Evolutionary conservation across 1,139 yeast genomes (phyloP).

Genomic region (Debaryomycetaceae sp.): DNA sequence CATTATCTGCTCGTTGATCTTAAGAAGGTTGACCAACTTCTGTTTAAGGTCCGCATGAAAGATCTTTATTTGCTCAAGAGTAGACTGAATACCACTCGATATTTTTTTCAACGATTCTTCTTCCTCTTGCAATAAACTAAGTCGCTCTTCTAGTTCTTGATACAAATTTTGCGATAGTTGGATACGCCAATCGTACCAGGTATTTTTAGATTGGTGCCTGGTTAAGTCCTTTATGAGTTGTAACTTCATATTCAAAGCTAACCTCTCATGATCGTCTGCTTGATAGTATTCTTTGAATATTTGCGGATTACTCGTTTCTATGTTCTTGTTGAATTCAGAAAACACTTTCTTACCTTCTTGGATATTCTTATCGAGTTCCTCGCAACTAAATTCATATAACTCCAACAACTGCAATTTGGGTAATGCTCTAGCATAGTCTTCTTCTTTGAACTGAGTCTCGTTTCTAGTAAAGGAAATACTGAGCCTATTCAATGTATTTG

Average conservation of each 20-base stretch:
- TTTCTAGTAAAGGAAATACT: constrained; percentile 21
- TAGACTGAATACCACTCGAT: constrained; percentile 12
- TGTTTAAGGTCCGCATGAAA: constrained; percentile 15
- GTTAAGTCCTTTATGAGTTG: constrained; percentile 48
- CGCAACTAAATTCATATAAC: constrained; percentile 50
- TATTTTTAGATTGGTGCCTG: constrained; percentile 47
- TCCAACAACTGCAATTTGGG: constrained; percentile 39
- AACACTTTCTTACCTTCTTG: constrained; percentile 46
- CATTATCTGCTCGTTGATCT: constrained; percentile 16
- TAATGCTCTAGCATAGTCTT: constrained; percentile 32
- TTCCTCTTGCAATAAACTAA: constrained; percentile 24
- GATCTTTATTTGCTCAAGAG: constrained; percentile 12
- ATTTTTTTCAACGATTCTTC: constrained; percentile 20
- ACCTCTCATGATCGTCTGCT: constrained; percentile 33
- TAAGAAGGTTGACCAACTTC: constrained; percentile 20
- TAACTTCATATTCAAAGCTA: constrained; percentile 39
- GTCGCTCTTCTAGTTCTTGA: constrained; percentile 31
- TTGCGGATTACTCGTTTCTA: constrained; percentile 45
- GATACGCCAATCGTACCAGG: constrained; percentile 61
- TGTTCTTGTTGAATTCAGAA: constrained; percentile 41
- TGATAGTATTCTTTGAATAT: constrained; percentile 47
- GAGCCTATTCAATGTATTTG: constrained; percentile 20
- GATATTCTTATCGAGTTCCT: constrained; percentile 50
- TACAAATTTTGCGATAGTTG: constrained; percentile 38
- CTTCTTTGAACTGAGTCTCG: constrained; percentile 10